Evolutionary conservation across 2,329 filamentous ascomycete species (phyloP), one percentile per base, ranked within the genome.

Genomic region (Pseudogymnoascus sp.): DNA sequence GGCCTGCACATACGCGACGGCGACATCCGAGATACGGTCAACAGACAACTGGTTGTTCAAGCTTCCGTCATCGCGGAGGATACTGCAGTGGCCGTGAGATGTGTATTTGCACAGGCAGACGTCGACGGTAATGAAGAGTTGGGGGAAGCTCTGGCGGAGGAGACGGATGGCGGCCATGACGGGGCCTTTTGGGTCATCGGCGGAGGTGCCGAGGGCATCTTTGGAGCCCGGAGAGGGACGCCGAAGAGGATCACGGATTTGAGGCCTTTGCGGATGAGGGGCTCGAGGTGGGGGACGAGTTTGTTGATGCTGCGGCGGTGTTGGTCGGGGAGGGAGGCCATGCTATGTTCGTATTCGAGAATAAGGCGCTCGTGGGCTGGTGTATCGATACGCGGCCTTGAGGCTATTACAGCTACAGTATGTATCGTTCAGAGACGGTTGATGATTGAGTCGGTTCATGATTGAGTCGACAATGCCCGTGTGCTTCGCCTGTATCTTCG

Each of bases 21-120:
- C 93, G n/a, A 98, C 93, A 75, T 98, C 93, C 2, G 90, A 93
- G 71, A 99, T 93, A 67, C 95, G 89, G 74, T 98, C 93, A 7
- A 98, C 92, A 2, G 92, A 96, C 57, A 96, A 85, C 68, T 88
- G 86, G 75, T 99, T 98, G 83, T 98, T 96, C 66, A 99, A 83
- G 67, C 87, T 90, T 67, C 92, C 92, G 74, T 99, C 95, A 69
- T 97, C 92, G 64, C 92, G 87, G 54, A 99, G 83, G 71, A 99
- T 97, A 62, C 95, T 95, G 75, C 95, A 99, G 80, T 99, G 95
- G 54, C 95, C 95, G 76, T 99, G 95, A 6, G 90, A 95, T 0
- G 95, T 99, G 79, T 99, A 99, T 78, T 99, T 95, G 83, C 95
- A 99, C 6, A 99, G 88, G 74, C 95, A 98, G 65, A 99, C 95